Base-by-base conservation (phyloP, 768 basidiomycete genomes). In the Suillus subalutaceus region DNA sequence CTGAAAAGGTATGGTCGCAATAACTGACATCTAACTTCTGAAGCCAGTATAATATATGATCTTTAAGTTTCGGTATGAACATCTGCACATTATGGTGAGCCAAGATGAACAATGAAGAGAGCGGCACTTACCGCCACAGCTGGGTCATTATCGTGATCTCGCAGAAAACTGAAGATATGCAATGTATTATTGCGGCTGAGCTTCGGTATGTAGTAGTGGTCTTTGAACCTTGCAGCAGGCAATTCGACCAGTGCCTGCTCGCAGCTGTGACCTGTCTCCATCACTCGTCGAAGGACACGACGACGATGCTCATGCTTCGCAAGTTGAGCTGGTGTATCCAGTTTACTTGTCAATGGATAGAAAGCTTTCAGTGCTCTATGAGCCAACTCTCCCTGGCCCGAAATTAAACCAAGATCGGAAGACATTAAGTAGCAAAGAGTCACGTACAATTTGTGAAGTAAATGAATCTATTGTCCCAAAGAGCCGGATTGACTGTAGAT, bases 391-490 rank as follows among this genome's bases (percentile, higher is more conserved):
- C 46, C 46, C 44, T 46, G 3, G 20, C 44, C 20, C 0, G 2
- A 46, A 20, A 40, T 40, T 1, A 20, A n/a, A 46, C 3, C 9
- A 7, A 46, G 44, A 8, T 46, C 10, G 10, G 38, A 6, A 46
- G 18, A 46, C 18, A 8, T 20, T 46, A n/a, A n/a, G n/a, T n/a
- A n/a, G n/a, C 18, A 20, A 12, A 20, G 8, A 46, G 2, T n/a
- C 26, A 68, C 71, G n/a, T 40, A 75, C 73, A 6, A 65, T 41
- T 20, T 68, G 66, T 0, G 70, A 72, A 8, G 71, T 71, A 60
- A 72, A 78, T 0, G 64, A 70, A 53, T 75, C 77, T 5, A 65
- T 74, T 0, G 75, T 73, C 65, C 35, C 35, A 35, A 35, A 35
- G 6, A 35, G 35, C 6, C 35, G 8, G 35, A 35, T 35, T 35